Base-by-base conservation (phyloP, 2,329 filamentous ascomycete species). In the Mollisia scopiformis region DNA sequence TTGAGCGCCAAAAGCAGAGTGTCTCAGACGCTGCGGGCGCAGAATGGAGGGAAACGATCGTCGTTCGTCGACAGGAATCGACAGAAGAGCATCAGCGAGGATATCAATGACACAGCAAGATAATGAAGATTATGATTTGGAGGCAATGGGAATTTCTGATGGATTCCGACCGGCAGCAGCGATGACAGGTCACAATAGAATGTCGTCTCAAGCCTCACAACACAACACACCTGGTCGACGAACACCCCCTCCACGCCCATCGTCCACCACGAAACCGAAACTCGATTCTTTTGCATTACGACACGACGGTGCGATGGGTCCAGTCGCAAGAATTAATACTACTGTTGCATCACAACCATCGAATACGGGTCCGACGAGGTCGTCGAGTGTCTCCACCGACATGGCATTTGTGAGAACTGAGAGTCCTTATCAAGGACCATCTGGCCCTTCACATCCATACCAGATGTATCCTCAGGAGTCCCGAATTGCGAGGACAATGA, bases 401-500 rank as follows among this genome's bases (percentile, higher is more conserved):
- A 62, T 63, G 53, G 58, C 65, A 8, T 68, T 64, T 25, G 52
- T 72, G 41, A 70, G 69, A 28, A 35, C 69, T 68, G 85, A 83
- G 73, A 83, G 77, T 63, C 83, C 88, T 2, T 86, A 88, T 66
- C 80, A 80, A 31, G 84, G 86, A 11, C 80, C 84, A 6, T 83
- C 82, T 51, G 86, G 86, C 2, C 93, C 93, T 7, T 86, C 91
- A 57, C 93, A 97, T 72, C 92, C 92, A 1, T 97, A 97, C 74
- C 85, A 84, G 43, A 86, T 97, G 81, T 97, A 97, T 70, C 83
- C 90, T 1, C 93, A 97, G 72, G 92, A 88, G 68, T 91, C 91
- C 37, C 71, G 75, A 58, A 53, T 75, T 41, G 72, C 72, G 41
- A 74, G 77, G 59, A 83, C 86, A 8, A 79, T 83, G 25, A 93